A percentile compares a stretch with the other conserved stretches of the same genome.
phyloP scores from a whole-genome alignment of 345 rosid species.

The Schrenkiella parvula region DNA sequence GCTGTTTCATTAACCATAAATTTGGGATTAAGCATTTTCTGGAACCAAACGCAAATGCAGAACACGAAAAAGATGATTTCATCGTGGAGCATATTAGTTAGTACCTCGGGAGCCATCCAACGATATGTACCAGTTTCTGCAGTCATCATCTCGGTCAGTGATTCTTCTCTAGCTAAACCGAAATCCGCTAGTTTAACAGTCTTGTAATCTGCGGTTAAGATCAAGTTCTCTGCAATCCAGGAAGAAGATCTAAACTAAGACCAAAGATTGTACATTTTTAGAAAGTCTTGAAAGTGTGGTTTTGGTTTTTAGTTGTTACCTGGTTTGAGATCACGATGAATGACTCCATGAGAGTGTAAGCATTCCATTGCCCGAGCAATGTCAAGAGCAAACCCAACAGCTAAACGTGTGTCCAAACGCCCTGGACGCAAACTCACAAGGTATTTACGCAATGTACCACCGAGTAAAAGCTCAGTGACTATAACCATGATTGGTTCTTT shows the following conservation, averaged over 20 bases:
- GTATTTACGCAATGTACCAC: constrained; percentile 88
- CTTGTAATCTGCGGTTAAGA: constrained; percentile 75
- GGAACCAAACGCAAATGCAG: not conserved
- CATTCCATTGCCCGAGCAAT: constrained; percentile 99
- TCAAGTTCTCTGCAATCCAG: constrained; percentile 63
- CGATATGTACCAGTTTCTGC: constrained; percentile 99
- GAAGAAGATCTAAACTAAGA: not conserved
- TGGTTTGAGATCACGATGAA: constrained; percentile 95
- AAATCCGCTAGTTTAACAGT: constrained; percentile 91
- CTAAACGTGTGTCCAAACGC: constrained; percentile 60
- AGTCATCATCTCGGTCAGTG: constrained; percentile 98
- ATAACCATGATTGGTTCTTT: constrained; percentile 94
- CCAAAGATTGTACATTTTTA: not conserved
- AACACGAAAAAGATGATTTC: not conserved
- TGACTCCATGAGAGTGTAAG: constrained; percentile 90
- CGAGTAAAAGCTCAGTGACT: constrained; percentile 81
- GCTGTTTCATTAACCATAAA: constrained; percentile 39
- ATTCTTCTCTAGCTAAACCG: constrained; percentile 97
- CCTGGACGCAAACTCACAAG: constrained; percentile 66
- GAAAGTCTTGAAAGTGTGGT: not conserved
- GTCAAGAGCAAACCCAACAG: constrained; percentile 82
- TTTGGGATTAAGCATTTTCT: not conserved
- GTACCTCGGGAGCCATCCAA: constrained; percentile 99
- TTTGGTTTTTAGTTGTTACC: constrained; percentile 40
- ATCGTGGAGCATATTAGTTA: not conserved